Conservation (phyloP, 306 rosid species). For the Pyrus pyrifolia region DNA sequence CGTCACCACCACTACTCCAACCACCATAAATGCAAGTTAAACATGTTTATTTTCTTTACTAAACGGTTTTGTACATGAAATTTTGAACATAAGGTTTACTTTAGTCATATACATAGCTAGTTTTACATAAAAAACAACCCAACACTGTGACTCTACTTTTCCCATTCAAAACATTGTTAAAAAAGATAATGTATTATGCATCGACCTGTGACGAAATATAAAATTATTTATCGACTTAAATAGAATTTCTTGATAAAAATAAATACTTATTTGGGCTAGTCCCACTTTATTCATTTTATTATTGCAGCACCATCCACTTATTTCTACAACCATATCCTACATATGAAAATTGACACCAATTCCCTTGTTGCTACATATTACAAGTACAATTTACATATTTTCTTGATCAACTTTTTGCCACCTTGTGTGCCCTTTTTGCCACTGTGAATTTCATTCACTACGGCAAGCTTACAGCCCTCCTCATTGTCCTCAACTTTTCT, state of each 20-base stretch:
- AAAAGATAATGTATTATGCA: too few species aligned
- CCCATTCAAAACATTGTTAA: too few species aligned
- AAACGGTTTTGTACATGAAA: neutral
- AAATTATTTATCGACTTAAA: too few species aligned
- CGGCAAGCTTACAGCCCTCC: slow-evolving; percentile 41
- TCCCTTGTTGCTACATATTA: neutral
- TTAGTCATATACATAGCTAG: too few species aligned
- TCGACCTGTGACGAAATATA: too few species aligned
- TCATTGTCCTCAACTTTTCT: slow-evolving; percentile 38
- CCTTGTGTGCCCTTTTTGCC: neutral
- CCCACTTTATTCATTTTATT: neutral
- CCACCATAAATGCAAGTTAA: neutral
- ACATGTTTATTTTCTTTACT: neutral
- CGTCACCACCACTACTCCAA: neutral
- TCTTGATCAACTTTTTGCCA: neutral
- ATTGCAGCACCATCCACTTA: neutral
- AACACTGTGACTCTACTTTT: too few species aligned
- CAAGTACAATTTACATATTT: neutral
- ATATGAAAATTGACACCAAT: neutral
- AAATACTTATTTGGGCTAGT: neutral
- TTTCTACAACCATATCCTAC: neutral
- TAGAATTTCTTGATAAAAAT: too few species aligned
- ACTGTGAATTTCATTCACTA: slow-evolving; percentile 29
- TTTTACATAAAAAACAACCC: too few species aligned
- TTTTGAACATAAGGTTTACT: too few species aligned